Conservation (phyloP, 495 filamentous ascomycete genomes). For the Viridothelium virens region DNA sequence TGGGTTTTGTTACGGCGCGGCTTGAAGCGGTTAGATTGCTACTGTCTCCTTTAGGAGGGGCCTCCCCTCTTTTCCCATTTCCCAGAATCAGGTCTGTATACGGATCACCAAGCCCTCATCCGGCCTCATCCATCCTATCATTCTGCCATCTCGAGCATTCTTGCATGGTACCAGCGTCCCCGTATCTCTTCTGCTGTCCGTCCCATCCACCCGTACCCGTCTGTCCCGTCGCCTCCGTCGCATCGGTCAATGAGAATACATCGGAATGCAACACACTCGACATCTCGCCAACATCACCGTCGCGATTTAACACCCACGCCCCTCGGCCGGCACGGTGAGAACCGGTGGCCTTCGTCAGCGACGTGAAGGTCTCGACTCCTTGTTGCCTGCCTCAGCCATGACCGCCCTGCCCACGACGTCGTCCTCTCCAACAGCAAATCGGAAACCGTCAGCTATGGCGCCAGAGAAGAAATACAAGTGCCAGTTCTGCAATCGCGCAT, state of each 20-base stretch:
- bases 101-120: not conserved
- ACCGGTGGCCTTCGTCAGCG: not conserved
- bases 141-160: not conserved
- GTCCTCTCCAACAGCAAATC: constrained; percentile 22
- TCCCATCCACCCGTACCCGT: not conserved
- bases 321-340: not conserved
- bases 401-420: constrained; percentile 26
- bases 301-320: not conserved
- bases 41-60: not conserved
- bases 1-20: constrained; percentile 4
- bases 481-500: constrained; percentile 95
- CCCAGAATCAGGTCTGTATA: constrained; percentile 7
- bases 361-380: not conserved
- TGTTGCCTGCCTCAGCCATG: constrained; percentile 28
- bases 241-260: constrained; percentile 9
- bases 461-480: constrained; percentile 99
- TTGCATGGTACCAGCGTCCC: not conserved
- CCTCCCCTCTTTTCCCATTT: constrained; percentile 4
- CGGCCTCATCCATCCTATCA: not conserved
- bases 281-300: constrained; percentile 2
- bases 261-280: constrained; percentile 7
- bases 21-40: not conserved
- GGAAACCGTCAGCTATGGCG: constrained; percentile 35
- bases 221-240: not conserved
- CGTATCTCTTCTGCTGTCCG: not conserved